Conservation (phyloP, 805 yeast genomes). For the Candida quercuum region DNA sequence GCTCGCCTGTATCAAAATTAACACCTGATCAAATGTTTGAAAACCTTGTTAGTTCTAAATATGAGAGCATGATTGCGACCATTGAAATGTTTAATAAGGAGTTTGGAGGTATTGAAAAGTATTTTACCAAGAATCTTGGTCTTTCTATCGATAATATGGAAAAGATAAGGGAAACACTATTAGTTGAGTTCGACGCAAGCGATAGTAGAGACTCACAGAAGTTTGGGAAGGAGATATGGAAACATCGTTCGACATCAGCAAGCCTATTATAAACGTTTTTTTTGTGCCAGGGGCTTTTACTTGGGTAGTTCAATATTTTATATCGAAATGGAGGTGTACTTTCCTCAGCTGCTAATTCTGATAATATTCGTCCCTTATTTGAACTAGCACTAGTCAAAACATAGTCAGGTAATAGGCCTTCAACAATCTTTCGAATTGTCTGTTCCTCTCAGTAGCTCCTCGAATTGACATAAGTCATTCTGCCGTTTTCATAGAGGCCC, state of each 20-base stretch:
- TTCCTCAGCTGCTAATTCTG: too few relatives aligned
- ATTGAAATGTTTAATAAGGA: slow-evolving; percentile 45
- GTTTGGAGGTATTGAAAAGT: slow-evolving; percentile 51
- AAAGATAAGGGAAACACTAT: slow-evolving; percentile 28
- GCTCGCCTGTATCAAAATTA: slow-evolving; percentile 7
- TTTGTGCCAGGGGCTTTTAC: too few relatives aligned
- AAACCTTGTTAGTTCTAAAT: slow-evolving; percentile 56
- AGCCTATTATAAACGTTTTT: slow-evolving; percentile 10
- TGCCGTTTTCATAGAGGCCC: too few relatives aligned
- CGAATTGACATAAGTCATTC: too few relatives aligned
- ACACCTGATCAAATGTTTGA: slow-evolving; percentile 44
- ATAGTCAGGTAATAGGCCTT: too few relatives aligned
- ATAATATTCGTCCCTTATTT: too few relatives aligned
- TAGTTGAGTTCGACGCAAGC: slow-evolving; percentile 14
- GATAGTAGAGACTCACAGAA: slow-evolving; percentile 13
- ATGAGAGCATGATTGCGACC: slow-evolving; percentile 66
- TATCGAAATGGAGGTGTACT: too few relatives aligned
- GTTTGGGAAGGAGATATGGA: slow-evolving; percentile 15
- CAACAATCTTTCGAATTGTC: too few relatives aligned
- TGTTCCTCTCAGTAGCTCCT: too few relatives aligned
- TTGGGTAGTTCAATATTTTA: too few relatives aligned
- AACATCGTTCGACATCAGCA: slow-evolving; percentile 16
- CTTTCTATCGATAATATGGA: slow-evolving; percentile 40
- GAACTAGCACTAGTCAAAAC: too few relatives aligned
- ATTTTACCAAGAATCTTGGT: slow-evolving; percentile 38